These are phyloP conservation scores for Leccinum rimulosum DNA, from an alignment of 768 basidiomycete genomes.

Conservation along the genomic window DNA sequence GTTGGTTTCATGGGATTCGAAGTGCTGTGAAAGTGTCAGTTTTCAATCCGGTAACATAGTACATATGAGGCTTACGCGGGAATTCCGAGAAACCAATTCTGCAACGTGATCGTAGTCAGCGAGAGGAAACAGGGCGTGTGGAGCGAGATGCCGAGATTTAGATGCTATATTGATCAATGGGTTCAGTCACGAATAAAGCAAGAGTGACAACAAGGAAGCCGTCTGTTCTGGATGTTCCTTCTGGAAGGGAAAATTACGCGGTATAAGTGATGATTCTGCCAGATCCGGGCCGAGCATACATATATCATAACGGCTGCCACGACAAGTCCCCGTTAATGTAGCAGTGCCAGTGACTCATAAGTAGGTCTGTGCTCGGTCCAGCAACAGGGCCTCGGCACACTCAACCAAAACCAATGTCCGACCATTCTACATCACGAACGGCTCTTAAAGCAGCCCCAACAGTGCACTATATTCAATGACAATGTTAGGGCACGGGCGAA, in stretches of 20 bases:
- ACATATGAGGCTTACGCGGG: conserved; percentile 23
- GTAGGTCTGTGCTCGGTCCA: too few species aligned
- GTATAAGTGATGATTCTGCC: background rate
- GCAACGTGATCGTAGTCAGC: conserved; percentile 45
- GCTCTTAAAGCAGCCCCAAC: too few species aligned
- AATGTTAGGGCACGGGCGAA: too few species aligned
- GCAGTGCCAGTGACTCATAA: too few species aligned
- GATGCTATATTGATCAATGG: conserved; percentile 43
- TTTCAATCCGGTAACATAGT: background rate
- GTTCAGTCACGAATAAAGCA: conserved; percentile 54
- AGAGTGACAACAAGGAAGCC: conserved; percentile 32
- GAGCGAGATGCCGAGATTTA: conserved; percentile 39
- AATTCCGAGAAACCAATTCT: conserved; percentile 30
- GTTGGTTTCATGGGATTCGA: background rate
- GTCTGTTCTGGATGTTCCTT: conserved; percentile 38
- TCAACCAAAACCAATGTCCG: too few species aligned
- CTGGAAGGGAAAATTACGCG: conserved; percentile 8
- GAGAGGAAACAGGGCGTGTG: conserved; percentile 43
- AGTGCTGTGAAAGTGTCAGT: background rate
- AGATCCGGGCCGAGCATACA: background rate
- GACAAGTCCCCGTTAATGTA: too few species aligned
- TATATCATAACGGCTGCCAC: background rate
- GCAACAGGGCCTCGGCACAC: too few species aligned
- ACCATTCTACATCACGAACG: too few species aligned
- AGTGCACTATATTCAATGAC: too few species aligned